Conservation (phyloP, 257 asterid genomes). For the Solanum phureja region DNA sequence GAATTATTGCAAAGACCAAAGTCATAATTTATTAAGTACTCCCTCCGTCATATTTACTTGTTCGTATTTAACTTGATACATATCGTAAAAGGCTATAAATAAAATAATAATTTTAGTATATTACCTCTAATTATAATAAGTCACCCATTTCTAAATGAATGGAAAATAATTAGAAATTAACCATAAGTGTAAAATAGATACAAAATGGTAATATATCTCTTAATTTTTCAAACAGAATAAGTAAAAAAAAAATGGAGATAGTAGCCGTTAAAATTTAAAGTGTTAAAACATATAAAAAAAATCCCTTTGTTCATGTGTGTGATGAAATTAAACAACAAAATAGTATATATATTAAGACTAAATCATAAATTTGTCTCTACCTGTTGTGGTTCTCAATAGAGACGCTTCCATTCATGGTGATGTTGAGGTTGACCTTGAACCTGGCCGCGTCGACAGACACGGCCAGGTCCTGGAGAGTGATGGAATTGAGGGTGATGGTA, state of each 20-base stretch:
- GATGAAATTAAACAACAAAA: not conserved
- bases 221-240: no score
- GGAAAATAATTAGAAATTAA: no score
- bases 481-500: not conserved
- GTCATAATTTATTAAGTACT: no score
- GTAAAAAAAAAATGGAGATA: no score
- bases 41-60: not conserved
- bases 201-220: no score
- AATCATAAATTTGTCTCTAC: not conserved
- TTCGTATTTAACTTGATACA: no score
- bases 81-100: not conserved
- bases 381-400: not conserved
- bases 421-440: not conserved
- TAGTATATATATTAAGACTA: not conserved
- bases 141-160: no score
- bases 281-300: not conserved
- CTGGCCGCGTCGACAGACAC: not conserved
- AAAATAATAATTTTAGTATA: no score
- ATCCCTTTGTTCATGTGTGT: not conserved
- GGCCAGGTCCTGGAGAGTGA: not conserved
- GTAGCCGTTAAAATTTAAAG: not conserved
- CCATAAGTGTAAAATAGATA: not conserved
- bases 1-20: not conserved
- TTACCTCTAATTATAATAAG: not conserved
- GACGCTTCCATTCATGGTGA: not conserved